phyloP scores from a whole-genome alignment of 1,284 basidiomycete species.

The Cryptococcus neoformans region DNA sequence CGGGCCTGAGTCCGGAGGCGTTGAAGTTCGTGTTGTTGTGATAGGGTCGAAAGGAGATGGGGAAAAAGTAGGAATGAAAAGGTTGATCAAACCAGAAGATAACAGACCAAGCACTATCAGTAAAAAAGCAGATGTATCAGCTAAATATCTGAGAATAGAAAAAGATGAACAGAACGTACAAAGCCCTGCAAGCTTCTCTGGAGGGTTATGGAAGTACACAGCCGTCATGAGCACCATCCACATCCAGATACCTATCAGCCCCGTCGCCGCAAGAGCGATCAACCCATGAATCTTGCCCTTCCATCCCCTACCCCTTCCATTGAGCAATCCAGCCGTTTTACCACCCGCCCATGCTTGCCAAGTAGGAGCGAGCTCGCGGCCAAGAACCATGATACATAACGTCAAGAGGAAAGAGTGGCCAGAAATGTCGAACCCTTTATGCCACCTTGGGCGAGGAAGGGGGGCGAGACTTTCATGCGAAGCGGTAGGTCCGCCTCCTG shows the following conservation, averaged over 20 bases:
- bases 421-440: constrained; percentile 80
- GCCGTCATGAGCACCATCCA: constrained; percentile 76
- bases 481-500: constrained; percentile 2
- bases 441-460: constrained; percentile 50
- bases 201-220: constrained; percentile 84
- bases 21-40: constrained; percentile 10
- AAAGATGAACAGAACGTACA: constrained; percentile 49
- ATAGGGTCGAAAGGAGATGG: constrained; percentile 11
- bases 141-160: not conserved
- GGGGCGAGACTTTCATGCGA: constrained; percentile 13
- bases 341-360: constrained; percentile 19
- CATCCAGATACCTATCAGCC: constrained; percentile 65
- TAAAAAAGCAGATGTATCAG: not conserved
- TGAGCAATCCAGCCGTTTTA: not conserved
- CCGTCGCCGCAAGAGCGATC: constrained; percentile 21
- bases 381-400: constrained; percentile 73
- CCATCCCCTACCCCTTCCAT: not conserved
- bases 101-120: constrained; percentile 23
- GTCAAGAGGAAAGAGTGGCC: constrained; percentile 92
- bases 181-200: constrained; percentile 82
- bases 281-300: constrained; percentile 8
- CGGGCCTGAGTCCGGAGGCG: not conserved
- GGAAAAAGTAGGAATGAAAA: constrained; percentile 16
- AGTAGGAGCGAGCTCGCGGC: constrained; percentile 63
- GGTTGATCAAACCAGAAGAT: constrained; percentile 18